phyloP scores from a whole-genome alignment of 768 basidiomycete species.

The Obba rivulosa region DNA sequence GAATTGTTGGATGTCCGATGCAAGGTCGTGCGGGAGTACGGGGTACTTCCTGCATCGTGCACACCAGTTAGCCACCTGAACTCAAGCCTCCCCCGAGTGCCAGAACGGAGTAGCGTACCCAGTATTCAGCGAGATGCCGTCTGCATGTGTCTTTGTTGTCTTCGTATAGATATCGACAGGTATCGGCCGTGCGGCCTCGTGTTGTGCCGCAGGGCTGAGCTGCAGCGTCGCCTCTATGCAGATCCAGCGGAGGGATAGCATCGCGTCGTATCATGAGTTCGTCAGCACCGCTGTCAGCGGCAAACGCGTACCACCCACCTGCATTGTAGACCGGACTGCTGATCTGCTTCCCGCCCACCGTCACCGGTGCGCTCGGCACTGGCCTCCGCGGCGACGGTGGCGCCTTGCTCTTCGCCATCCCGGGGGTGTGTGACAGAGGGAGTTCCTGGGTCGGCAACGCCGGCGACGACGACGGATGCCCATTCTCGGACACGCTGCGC shows the following conservation, averaged over 20 bases:
- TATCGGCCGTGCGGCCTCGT: constrained; percentile 58
- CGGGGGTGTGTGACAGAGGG: constrained; percentile 10
- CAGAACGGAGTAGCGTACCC: constrained; percentile 43
- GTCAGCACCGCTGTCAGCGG: constrained; percentile 1
- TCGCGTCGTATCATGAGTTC: neutral
- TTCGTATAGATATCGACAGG: constrained; percentile 18
- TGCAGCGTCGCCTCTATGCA: constrained; percentile 55
- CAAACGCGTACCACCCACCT: constrained; percentile 36
- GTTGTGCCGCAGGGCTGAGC: constrained; percentile 72
- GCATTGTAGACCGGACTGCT: constrained; percentile 66
- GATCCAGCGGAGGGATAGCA: constrained; percentile 1
- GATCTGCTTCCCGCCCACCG: constrained; percentile 52
- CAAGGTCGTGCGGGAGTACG: constrained; percentile 73
- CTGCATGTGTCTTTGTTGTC: constrained; percentile 6
- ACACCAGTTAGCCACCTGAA: constrained; percentile 13
- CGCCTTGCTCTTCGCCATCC: constrained; percentile 5
- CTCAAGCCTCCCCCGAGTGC: neutral
- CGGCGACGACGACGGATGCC: constrained; percentile 2
- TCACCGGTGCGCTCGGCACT: constrained; percentile 5
- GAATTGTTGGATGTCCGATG: constrained; percentile 83
- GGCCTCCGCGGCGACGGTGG: constrained; percentile 10
- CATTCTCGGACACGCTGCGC: constrained; percentile 1
- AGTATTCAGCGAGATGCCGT: constrained; percentile 45
- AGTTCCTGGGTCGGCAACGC: constrained; percentile 3
- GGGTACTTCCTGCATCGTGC: constrained; percentile 56